Base-by-base conservation (phyloP, 2,329 filamentous ascomycete genomes). In the Coleophoma eucalyptorum region DNA sequence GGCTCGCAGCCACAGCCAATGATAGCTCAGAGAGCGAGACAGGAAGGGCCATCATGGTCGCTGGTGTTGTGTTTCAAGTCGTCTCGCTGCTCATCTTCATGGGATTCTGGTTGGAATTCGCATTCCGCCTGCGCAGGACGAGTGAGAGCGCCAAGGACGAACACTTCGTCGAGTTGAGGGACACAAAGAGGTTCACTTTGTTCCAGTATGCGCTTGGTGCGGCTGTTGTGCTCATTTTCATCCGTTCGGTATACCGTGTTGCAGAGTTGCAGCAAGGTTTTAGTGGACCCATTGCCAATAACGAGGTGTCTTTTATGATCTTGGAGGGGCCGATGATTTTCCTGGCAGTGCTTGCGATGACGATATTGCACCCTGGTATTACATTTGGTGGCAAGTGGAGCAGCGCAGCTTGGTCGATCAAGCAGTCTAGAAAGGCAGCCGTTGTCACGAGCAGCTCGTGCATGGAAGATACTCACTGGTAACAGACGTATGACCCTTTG, bases 1-100 rank as follows among this genome's bases (percentile, higher is more conserved):
- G 68, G 35, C 60, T 83, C 50, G 77, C 81, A 1, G 49, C 52
- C 8, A 50, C 47, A n/a, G 46, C 46, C 34, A n/a, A 48, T n/a
- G 43, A 33, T 16, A 19, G 46, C 7, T 18, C 18, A 26, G 59
- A 8, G 5, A 48, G 40, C 7, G 66, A 77, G 21, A 62, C 70
- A 2, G 79, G 80, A 11, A 74, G 77, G 48, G 65, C 78, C 55
- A 72, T 84, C 54, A 82, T 83, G 68, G 76, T 83, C 46, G 73
- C 79, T 1, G 81, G 80, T 59, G 74, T 84, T 48, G 70, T 74
- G 3, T 75, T 78, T 54, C 81, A 84, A 64, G 79, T 84, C 20
- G 70, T 72, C 10, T 75, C 77, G 0, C 70, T 75, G 62, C 53
- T 62, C 0, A 59, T 72, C 15, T 74, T 60, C 50, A 50, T 58